A percentile compares a stretch with the other conserved stretches of the same genome.
phyloP scores from a whole-genome alignment of 2,329 filamentous ascomycete genomes.

The Colletotrichum sublineola region DNA sequence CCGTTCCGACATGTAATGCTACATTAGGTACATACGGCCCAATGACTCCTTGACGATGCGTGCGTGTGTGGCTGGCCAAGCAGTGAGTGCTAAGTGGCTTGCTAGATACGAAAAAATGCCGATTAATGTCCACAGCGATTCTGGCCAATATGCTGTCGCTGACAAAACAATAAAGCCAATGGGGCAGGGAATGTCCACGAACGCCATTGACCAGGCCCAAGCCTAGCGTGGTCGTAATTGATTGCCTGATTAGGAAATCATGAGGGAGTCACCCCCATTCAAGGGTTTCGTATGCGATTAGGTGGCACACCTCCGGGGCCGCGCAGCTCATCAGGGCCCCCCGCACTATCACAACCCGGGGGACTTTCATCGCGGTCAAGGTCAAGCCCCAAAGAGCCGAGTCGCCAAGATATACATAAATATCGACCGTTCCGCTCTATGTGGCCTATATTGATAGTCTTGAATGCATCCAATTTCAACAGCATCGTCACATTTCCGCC shows the following conservation, averaged over 20 bases:
- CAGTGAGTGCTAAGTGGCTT: background rate
- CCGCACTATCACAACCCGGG: background rate
- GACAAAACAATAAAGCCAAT: no score
- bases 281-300: background rate
- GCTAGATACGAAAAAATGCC: no score
- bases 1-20: background rate
- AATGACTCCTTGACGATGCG: background rate
- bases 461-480: background rate
- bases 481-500: background rate
- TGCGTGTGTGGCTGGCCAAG: background rate
- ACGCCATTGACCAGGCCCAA: background rate
- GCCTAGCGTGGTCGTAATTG: constrained; percentile 20
- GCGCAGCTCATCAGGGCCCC: background rate
- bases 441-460: background rate
- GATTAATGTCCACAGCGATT: no score
- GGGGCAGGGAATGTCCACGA: no score
- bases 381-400: background rate
- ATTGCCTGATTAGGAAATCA: constrained; percentile 29
- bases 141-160: no score
- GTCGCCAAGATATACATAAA: background rate
- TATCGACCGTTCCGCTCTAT: background rate
- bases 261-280: background rate
- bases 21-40: background rate
- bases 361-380: background rate
- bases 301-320: background rate